Conservation (phyloP, 805 yeast species). For the Blastobotrys terrestris region DNA sequence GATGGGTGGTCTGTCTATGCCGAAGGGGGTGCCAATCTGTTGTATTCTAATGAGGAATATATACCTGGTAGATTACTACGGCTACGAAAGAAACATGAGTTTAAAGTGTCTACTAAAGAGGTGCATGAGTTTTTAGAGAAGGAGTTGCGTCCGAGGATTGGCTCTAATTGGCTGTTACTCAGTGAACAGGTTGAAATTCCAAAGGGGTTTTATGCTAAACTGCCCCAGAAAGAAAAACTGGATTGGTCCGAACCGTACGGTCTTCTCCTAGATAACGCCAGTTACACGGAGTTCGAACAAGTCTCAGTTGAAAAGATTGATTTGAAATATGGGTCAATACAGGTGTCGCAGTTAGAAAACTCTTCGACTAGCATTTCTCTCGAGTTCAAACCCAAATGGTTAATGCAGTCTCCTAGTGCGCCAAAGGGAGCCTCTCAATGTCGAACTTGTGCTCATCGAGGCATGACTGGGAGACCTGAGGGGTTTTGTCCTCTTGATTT, state of each 20-base stretch:
- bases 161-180: not conserved
- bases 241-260: not conserved
- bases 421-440: conserved; percentile 38
- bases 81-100: conserved; percentile 33
- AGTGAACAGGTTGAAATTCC: not conserved
- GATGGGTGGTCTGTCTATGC: conserved; percentile 40
- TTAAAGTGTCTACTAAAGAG: conserved; percentile 26
- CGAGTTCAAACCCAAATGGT: conserved; percentile 62
- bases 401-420: conserved; percentile 39
- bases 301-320: not conserved
- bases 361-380: conserved; percentile 24
- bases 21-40: conserved; percentile 45
- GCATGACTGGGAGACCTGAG: conserved; percentile 29
- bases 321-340: not conserved
- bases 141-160: not conserved
- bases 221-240: not conserved
- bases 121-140: conserved; percentile 23
- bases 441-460: conserved; percentile 52
- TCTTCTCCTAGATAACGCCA: not conserved
- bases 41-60: conserved; percentile 36
- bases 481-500: conserved; percentile 45
- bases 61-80: conserved; percentile 31
- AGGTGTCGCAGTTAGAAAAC: not conserved
- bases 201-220: not conserved
- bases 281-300: not conserved